Conservation (phyloP, 2,329 filamentous ascomycete genomes). For the Epichloe uncinata region DNA sequence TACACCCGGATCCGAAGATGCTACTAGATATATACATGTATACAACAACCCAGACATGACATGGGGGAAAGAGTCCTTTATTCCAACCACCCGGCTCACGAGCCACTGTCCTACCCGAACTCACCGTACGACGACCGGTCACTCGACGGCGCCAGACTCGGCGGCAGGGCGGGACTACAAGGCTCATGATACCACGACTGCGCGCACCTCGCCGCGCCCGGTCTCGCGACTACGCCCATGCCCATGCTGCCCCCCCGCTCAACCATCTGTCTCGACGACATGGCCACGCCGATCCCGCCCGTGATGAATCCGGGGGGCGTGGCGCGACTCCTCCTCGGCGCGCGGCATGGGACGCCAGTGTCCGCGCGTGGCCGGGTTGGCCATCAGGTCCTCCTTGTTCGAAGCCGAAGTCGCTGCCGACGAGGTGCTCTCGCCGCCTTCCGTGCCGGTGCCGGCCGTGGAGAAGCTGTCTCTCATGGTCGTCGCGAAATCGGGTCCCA, state of each 20-base stretch:
- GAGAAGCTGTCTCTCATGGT: not conserved
- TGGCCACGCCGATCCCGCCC: not conserved
- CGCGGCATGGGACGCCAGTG: not conserved
- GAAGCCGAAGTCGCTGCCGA: not conserved
- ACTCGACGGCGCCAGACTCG: not conserved
- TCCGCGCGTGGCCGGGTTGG: not conserved
- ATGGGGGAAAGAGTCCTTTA: too few relatives aligned
- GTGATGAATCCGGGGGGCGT: not conserved
- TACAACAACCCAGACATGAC: too few relatives aligned
- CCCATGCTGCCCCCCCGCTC: not conserved
- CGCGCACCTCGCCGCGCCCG: too few relatives aligned
- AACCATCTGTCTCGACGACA: not conserved
- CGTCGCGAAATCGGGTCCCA: not conserved
- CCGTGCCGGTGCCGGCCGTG: not conserved
- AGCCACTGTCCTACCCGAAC: not conserved
- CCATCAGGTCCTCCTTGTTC: not conserved
- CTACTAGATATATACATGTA: too few relatives aligned
- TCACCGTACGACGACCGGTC: not conserved
- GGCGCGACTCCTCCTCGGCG: not conserved
- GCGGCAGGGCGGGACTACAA: not conserved
- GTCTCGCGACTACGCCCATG: not conserved
- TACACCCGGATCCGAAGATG: too few relatives aligned
- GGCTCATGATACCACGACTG: too few relatives aligned
- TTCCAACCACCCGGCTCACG: too few relatives aligned
- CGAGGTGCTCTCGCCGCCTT: not conserved